Evolutionary conservation across 2,329 filamentous ascomycete species (phyloP), one percentile per base, ranked within the genome.

Genomic region (Diaporthe nobilis): DNA sequence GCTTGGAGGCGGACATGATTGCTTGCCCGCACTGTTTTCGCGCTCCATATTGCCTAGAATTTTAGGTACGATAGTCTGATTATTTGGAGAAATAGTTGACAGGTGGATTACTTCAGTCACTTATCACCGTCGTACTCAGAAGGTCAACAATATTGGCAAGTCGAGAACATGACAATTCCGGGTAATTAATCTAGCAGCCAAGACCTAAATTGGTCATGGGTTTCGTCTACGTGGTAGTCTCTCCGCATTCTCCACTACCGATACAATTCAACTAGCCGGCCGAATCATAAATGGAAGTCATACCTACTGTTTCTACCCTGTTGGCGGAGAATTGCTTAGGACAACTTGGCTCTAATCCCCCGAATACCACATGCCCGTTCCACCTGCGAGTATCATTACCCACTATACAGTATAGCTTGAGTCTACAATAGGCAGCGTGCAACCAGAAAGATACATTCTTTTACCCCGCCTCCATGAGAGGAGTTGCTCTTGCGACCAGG

Each of bases 231-330:
- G 63, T 39, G 10, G 47, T 68, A 31, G 49, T 49, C 44, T 37
- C 63, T 68, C 63, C 28, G 63, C 44, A 53, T 67, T 67, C 42
- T 51, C 63, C 44, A 68, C 31, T 44, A 63, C 39, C 39, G 39
- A 63, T 17, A 63, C 60, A 63, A 44, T 44, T n/a, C 44, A 44
- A 63, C 15, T 63, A 17, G 60, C n/a, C n/a, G 20, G 28, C 44
- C 44, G 44, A 31, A 5, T 34, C 51, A 6, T 67, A 31, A 51
- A 37, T 31, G 39, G 25, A 25, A 42, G 22, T 17, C n/a, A 55
- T 55, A 13, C 53, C 57, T 47, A 49, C 25, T 31, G 28, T 67
- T 20, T 51, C 44, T 65, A n/a, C 42, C 63, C 28, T 28, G 51
- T 49, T 67, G 63, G 63, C 44, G 44, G 63, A 25, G 44, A 67